These are phyloP conservation scores for Venturia pyrina DNA, from an alignment of 2,329 filamentous ascomycete genomes.

Conservation along the genomic window DNA sequence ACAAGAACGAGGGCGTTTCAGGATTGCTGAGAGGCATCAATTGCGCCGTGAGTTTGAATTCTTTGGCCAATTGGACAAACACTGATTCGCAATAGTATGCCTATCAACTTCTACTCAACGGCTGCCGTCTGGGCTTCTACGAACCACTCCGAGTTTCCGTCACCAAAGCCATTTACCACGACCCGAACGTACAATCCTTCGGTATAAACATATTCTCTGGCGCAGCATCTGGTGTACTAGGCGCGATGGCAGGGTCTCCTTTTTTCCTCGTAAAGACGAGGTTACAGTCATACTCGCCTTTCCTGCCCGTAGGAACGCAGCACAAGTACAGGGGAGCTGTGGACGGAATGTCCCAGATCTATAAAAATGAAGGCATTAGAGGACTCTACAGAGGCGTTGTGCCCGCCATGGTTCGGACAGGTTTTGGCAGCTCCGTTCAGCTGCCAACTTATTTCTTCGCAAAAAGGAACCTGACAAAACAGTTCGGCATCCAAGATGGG, in stretches of 20 bases:
- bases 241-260: slow-evolving; percentile 84
- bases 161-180: slow-evolving; percentile 59
- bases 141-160: slow-evolving; percentile 75
- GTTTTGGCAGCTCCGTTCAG: slow-evolving; percentile 92
- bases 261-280: slow-evolving; percentile 98
- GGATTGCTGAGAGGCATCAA: slow-evolving; percentile 85
- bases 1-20: slow-evolving; percentile 76
- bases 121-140: slow-evolving; percentile 94
- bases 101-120: slow-evolving; percentile 94
- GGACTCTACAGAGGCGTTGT: slow-evolving; percentile 86
- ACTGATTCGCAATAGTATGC: slow-evolving; percentile 50
- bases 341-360: slow-evolving; percentile 76
- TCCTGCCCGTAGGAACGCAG: slow-evolving; percentile 91
- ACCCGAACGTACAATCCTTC: slow-evolving; percentile 68
- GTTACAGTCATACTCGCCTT: slow-evolving; percentile 86
- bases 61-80: neutral
- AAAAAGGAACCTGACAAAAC: slow-evolving; percentile 72
- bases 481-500: slow-evolving; percentile 83
- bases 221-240: slow-evolving; percentile 78
- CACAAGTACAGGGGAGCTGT: slow-evolving; percentile 79
- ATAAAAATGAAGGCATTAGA: slow-evolving; percentile 60
- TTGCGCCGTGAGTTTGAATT: slow-evolving; percentile 50
- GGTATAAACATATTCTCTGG: slow-evolving; percentile 91
- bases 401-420: slow-evolving; percentile 91
- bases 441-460: slow-evolving; percentile 97